These are phyloP conservation scores for Rhodotorula kratochvilovae DNA, from an alignment of 768 basidiomycete genomes.

Conservation along the genomic window DNA sequence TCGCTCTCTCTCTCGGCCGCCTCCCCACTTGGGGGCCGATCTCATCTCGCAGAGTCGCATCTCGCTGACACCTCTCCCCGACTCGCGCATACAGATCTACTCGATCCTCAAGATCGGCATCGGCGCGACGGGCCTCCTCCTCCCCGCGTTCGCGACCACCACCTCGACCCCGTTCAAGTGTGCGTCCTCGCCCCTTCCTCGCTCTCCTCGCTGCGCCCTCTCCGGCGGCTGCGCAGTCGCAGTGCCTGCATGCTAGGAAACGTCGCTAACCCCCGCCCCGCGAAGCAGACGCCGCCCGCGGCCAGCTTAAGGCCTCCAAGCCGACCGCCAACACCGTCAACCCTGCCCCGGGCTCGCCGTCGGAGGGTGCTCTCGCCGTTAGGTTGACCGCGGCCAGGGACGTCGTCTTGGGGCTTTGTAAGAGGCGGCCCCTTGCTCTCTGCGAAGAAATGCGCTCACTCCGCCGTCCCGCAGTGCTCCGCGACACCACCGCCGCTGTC, in stretches of 20 bases:
- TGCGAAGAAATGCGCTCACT: no score
- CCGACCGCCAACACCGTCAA: constrained; percentile 4
- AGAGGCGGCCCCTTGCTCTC: no score
- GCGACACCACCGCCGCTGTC: constrained; percentile 40
- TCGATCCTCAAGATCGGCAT: constrained; percentile 18
- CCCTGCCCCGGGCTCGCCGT: background rate
- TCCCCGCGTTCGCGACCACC: constrained; percentile 24
- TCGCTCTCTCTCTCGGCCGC: background rate
- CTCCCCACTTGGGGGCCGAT: background rate
- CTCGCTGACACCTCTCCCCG: background rate
- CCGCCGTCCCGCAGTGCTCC: constrained; percentile 12
- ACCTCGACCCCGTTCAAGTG: constrained; percentile 27
- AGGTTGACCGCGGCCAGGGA: constrained; percentile 34
- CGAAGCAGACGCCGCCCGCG: constrained; percentile 1
- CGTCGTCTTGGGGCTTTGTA: constrained; percentile 30
- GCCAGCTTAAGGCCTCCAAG: background rate
- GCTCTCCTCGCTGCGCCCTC: background rate
- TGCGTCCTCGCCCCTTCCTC: background rate
- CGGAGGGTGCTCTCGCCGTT: constrained; percentile 8
- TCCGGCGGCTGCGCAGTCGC: background rate
- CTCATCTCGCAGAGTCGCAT: background rate
- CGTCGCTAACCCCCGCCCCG: no score
- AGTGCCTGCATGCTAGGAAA: background rate
- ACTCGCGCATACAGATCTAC: background rate
- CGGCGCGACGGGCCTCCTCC: constrained; percentile 15